Percentiles rank a stretch among this genome's conserved stretches.
Conservation (phyloP, 202 grass and related monocot genomes). For the Saccharum hybrid region DNA sequence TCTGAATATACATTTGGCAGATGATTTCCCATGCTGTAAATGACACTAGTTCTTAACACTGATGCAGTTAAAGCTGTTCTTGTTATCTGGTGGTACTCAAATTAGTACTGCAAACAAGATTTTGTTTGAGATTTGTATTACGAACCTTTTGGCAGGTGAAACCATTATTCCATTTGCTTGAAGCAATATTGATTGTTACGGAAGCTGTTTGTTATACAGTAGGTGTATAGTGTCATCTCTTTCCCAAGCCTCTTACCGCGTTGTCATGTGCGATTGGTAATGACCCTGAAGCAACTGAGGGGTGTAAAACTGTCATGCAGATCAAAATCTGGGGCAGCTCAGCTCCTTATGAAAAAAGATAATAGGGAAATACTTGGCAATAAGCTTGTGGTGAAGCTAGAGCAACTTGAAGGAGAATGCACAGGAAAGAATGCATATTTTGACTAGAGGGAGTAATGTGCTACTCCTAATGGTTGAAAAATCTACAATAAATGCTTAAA, state of each 20-base stretch:
- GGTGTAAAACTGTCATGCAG: background rate
- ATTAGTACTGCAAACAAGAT: background rate
- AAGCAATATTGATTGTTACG: background rate
- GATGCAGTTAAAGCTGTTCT: background rate
- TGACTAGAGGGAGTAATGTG: no score
- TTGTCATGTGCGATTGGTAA: background rate
- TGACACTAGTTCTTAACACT: background rate
- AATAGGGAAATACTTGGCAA: no score
- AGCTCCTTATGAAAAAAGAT: no score
- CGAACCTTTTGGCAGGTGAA: background rate
- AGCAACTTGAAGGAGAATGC: background rate
- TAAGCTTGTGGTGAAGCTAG: no score
- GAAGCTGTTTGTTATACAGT: background rate
- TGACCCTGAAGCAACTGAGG: background rate
- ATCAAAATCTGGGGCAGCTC: background rate
- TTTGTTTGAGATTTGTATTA: background rate
- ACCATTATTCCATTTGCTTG: background rate
- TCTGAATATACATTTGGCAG: constrained; percentile 22
- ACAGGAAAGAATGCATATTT: no score
- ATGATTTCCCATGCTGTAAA: constrained; percentile 29
- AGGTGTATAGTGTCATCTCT: no score
- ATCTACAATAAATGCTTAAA: no score
- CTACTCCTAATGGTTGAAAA: no score
- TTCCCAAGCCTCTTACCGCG: background rate
- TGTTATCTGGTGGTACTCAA: background rate